Base-by-base conservation (phyloP, 1,139 yeast genomes). In the Hansenula sp. region DNA sequence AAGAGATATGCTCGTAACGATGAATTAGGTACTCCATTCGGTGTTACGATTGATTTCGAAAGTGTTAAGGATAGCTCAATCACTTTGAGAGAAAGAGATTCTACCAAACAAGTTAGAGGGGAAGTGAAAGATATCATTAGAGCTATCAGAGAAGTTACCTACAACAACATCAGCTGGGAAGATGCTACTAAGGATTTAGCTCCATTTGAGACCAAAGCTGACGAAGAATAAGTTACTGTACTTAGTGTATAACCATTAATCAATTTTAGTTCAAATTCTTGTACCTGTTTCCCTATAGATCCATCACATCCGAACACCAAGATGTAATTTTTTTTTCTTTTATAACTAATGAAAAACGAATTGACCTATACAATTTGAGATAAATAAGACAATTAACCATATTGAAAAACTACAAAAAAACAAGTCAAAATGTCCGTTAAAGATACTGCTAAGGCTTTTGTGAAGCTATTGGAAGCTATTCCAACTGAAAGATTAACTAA, bases 1-100 rank as follows among this genome's bases (percentile, higher is more conserved):
- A 89, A 91, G 76, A 86, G 99, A 73, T 94, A 94, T 62, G 91
- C 99, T 50, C 88, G 99, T 75, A 94, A 94, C 67, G 99, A 94
- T 68, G 99, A 94, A 72, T 80, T 94, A 66, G 99, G 99, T 68
- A 94, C 99, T 47, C 99, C 99, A 57, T 94, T 93, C 63, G 99
- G 99, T 68, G 81, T 94, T 67, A 94, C 99, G 54, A 86, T 94
- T 59, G 99, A 94, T 70, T 94, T 94, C 67, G 98, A 94, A 54
- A 84, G 96, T 43, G 79, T 86, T 51, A 81, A 86, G 66, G 98
- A 94, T 62, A 81, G 81, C 43, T 84, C 97, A 15, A 86, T 94
- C 54, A 94, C 99, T 40, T 77, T 94, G 62, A 89, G 99, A 77
- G 99, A 94, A 70, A 89, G 99, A 75, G 99, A 94, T 67, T 77